A percentile compares a stretch with the other conserved stretches of the same genome.
Evolutionary conservation across 805 yeast genomes (phyloP).

Genomic region (Saturnispora saitoi): DNA sequence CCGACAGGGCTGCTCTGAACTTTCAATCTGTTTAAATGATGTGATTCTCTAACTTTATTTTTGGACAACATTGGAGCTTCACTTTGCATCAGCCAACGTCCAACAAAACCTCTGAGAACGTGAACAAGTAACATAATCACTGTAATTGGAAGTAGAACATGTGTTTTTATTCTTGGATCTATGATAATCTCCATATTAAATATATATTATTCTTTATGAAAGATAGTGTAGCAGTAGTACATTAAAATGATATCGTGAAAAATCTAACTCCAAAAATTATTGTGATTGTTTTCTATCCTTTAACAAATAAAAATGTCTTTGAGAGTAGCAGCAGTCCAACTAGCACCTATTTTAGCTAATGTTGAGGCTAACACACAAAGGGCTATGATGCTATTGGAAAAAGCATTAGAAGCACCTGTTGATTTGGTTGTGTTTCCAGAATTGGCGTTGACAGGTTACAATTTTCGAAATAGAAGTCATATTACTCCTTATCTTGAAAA

Average conservation of each 20-base stretch:
- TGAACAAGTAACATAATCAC: slow-evolving; percentile 87
- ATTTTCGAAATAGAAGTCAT: slow-evolving; percentile 40
- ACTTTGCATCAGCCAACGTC: slow-evolving; percentile 40
- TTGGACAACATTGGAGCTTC: slow-evolving; percentile 46
- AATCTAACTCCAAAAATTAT: no score
- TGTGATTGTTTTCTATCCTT: neutral
- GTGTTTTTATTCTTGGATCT: slow-evolving; percentile 75
- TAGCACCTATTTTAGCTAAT: slow-evolving; percentile 57
- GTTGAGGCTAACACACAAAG: slow-evolving; percentile 43
- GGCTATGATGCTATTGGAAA: slow-evolving; percentile 35
- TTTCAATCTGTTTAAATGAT: slow-evolving; percentile 44
- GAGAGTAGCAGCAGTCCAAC: slow-evolving; percentile 57
- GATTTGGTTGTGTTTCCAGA: slow-evolving; percentile 81
- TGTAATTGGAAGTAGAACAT: slow-evolving; percentile 90
- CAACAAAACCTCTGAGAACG: slow-evolving; percentile 59
- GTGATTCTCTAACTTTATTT: slow-evolving; percentile 50
- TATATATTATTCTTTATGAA: neutral
- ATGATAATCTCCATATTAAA: slow-evolving; percentile 24
- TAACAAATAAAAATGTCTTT: slow-evolving; percentile 32
- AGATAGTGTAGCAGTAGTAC: neutral
- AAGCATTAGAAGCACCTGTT: slow-evolving; percentile 27
- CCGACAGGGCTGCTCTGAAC: neutral
- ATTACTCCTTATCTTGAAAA: slow-evolving; percentile 54
- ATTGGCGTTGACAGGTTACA: slow-evolving; percentile 77
- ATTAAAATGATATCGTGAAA: no score